Evolutionary conservation across 1,139 yeast genomes (phyloP).

Genomic region (Candida sp.): DNA sequence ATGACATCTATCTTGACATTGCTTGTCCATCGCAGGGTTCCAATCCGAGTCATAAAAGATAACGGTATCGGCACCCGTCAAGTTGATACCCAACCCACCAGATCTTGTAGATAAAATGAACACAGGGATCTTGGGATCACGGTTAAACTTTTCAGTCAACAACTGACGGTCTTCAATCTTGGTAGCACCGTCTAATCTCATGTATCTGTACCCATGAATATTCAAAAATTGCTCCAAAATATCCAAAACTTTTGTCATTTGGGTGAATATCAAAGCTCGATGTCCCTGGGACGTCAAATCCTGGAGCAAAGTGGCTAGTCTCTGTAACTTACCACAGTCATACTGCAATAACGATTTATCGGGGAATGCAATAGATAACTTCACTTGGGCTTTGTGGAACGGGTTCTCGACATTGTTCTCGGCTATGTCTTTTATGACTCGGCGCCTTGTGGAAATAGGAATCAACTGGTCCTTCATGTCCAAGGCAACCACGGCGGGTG

Average conservation of each 20-base stretch:
- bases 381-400: conserved; percentile 84
- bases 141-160: conserved; percentile 89
- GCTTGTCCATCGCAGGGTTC: conserved; percentile 99
- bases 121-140: conserved; percentile 85
- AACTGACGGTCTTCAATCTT: conserved; percentile 97
- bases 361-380: conserved; percentile 93
- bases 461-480: conserved; percentile 70
- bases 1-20: conserved; percentile 99
- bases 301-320: conserved; percentile 73
- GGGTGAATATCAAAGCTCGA: conserved; percentile 94
- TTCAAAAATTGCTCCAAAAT: conserved; percentile 92
- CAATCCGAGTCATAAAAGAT: conserved; percentile 99
- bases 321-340: conserved; percentile 97
- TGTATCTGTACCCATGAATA: conserved; percentile 91
- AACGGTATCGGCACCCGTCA: conserved; percentile 99
- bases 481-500: conserved; percentile 84
- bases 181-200: conserved; percentile 98
- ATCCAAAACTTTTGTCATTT: conserved; percentile 97
- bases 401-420: conserved; percentile 55
- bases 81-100: conserved; percentile 97
- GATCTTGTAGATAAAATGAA: conserved; percentile 95
- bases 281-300: conserved; percentile 87
- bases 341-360: conserved; percentile 91
- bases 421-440: conserved; percentile 36
- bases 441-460: conserved; percentile 35